Percentiles rank a stretch among this genome's conserved stretches.
Conservation (phyloP, 352 stramenopile species). For the Phytophthora kernoviae region DNA sequence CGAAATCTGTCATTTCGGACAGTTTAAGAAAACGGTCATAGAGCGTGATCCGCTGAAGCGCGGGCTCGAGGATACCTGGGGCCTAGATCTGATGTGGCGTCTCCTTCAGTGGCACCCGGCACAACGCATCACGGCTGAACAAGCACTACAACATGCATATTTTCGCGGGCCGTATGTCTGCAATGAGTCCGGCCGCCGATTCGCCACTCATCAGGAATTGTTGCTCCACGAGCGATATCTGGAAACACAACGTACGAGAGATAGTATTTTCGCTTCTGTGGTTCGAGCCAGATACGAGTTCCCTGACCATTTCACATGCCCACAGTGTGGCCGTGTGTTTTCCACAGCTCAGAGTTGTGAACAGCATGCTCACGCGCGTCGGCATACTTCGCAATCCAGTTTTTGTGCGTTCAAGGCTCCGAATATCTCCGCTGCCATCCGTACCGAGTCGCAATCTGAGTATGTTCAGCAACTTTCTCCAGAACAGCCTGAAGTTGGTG, state of each 20-base stretch:
- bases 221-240: constrained; percentile 68
- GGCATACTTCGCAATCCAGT: constrained; percentile 40
- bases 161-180: constrained; percentile 86
- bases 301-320: constrained; percentile 56
- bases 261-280: constrained; percentile 57
- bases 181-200: constrained; percentile 53
- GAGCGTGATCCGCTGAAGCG: constrained; percentile 90
- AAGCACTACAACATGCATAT: constrained; percentile 87
- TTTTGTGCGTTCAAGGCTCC: constrained; percentile 68
- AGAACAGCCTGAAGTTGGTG: constrained; percentile 33
- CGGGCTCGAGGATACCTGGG: constrained; percentile 82
- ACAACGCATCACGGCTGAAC: constrained; percentile 80
- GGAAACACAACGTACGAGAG: constrained; percentile 45
- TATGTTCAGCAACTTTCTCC: constrained; percentile 8
- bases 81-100: constrained; percentile 93
- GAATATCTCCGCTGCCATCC: constrained; percentile 25
- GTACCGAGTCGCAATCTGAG: constrained; percentile 19
- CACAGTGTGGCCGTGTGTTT: constrained; percentile 67
- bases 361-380: constrained; percentile 56
- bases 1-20: constrained; percentile 86
- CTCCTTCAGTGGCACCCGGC: constrained; percentile 93
- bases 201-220: constrained; percentile 71
- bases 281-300: constrained; percentile 59
- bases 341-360: constrained; percentile 66
- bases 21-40: constrained; percentile 93